These are phyloP conservation scores for Lactuca saligna DNA, from an alignment of 129 eudicot species.

Conservation along the genomic window DNA sequence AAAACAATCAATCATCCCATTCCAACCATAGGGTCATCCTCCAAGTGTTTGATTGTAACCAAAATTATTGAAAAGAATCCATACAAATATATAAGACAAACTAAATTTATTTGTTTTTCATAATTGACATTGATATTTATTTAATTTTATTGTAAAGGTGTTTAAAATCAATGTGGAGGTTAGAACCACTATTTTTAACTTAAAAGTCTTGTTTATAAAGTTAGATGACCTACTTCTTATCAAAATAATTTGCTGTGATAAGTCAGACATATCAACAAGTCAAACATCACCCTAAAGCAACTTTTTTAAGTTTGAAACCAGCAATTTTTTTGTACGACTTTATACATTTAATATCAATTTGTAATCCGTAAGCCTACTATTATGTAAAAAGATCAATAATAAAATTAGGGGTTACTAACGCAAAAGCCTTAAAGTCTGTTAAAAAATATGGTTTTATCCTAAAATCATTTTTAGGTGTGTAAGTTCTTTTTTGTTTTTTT, in stretches of 20 bases:
- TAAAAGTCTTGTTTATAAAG: conserved; percentile 25
- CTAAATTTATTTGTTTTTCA: background rate
- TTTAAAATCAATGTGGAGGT: conserved; percentile 28
- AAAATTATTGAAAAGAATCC: background rate
- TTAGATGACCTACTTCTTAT: conserved; percentile 34
- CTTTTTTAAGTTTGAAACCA: background rate
- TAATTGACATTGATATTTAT: background rate
- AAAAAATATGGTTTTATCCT: too few species aligned
- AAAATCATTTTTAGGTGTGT: too few species aligned
- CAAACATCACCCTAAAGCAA: conserved; percentile 4
- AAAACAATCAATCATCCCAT: background rate
- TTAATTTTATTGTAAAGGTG: background rate
- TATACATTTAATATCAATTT: background rate
- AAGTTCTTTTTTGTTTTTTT: too few species aligned
- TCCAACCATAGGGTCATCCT: background rate
- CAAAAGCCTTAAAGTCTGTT: too few species aligned
- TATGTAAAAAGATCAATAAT: background rate
- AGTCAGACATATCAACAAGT: conserved; percentile 17
- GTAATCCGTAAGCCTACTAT: background rate
- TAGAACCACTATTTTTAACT: conserved; percentile 35
- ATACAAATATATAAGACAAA: conserved; percentile 14
- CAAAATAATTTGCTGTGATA: background rate
- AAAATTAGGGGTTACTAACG: too few species aligned
- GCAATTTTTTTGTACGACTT: background rate
- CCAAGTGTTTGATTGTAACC: background rate